Evolutionary conservation across 768 basidiomycete species (phyloP), one percentile per base, ranked within the genome.

Genomic region (Suillus cothurnatus): DNA sequence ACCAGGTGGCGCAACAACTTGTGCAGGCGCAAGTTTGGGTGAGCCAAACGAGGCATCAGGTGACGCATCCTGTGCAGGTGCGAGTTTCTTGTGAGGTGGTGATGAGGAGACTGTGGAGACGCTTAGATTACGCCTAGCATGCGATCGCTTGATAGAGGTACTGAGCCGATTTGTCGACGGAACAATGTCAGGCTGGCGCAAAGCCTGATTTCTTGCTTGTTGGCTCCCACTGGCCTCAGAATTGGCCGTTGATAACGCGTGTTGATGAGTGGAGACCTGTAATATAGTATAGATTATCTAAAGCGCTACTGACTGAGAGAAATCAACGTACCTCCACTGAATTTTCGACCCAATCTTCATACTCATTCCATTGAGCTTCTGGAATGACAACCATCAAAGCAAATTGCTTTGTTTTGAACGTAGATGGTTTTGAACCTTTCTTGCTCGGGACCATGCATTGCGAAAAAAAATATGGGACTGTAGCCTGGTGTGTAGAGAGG

Each of bases 401-500:
- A 21, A 64, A 67, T n/a, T 64, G 60, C 11, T 64, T 61, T 17
- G 47, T 47, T 19, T 62, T 67, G 59, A 67, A 67, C 7, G 7
- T 17, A 3, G 14, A 5, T 50, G 6, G 15, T 15, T 28, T 28
- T 0, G 15, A 50, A 3, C 15, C 26, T 3, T 50, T 50, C 26
- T 23, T 28, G 49, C 49, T 50, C 28, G 49, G 6, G 61, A 47
- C n/a, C 45, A 47, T 47, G 23, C 66, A 67, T 6, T 62, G 58
- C 1, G 32, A 14, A 52, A 52, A 8, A 2, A 67, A 67, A 21
- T 67, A 67, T 21, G 52, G 57, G 12, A 14, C 7, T 3, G 14
- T 6, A 15, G 32, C 50, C 9, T 34, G 2, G 31, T 67, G 63
- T 9, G 11, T 61, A 21, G 38, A 1, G 32, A 67, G 63, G 26